phyloP scores from a whole-genome alignment of 495 filamentous ascomycete genomes.

The Jackrogersella minutella region DNA sequence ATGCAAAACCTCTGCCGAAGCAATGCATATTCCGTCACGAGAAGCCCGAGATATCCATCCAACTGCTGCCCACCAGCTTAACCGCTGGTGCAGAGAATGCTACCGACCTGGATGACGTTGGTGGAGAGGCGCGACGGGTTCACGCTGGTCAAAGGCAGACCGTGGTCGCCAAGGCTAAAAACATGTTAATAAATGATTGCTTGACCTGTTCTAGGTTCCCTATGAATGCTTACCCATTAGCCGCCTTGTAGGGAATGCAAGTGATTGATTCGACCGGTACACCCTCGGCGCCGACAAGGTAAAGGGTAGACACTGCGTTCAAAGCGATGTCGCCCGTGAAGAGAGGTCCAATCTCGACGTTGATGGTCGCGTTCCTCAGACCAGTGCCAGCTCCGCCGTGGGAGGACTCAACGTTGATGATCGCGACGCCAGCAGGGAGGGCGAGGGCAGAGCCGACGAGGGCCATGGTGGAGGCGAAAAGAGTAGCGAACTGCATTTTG shows the following conservation, averaged over 20 bases:
- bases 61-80: neutral
- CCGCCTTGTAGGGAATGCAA: slow-evolving; percentile 20
- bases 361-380: slow-evolving; percentile 24
- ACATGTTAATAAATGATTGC: neutral
- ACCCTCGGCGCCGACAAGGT: slow-evolving; percentile 16
- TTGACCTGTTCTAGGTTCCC: neutral
- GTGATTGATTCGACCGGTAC: neutral
- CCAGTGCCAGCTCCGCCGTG: slow-evolving; percentile 29
- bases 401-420: slow-evolving; percentile 25
- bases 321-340: slow-evolving; percentile 1
- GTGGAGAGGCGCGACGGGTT: slow-evolving; percentile 26
- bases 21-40: neutral
- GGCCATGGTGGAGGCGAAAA: slow-evolving; percentile 25
- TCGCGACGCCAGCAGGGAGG: neutral
- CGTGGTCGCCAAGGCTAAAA: slow-evolving; percentile 5
- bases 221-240: slow-evolving; percentile 7
- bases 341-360: neutral
- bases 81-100: slow-evolving; percentile 20
- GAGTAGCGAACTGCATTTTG: slow-evolving; percentile 33
- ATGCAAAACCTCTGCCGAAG: neutral
- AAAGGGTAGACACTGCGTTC: slow-evolving; percentile 29
- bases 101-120: slow-evolving; percentile 35
- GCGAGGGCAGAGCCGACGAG: slow-evolving; percentile 19
- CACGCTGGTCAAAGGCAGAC: slow-evolving; percentile 10
- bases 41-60: neutral